Evolutionary conservation across 176 grass and related monocot genomes (phyloP), one percentile per base, ranked within the genome.

Genomic region (Musa beccarii): DNA sequence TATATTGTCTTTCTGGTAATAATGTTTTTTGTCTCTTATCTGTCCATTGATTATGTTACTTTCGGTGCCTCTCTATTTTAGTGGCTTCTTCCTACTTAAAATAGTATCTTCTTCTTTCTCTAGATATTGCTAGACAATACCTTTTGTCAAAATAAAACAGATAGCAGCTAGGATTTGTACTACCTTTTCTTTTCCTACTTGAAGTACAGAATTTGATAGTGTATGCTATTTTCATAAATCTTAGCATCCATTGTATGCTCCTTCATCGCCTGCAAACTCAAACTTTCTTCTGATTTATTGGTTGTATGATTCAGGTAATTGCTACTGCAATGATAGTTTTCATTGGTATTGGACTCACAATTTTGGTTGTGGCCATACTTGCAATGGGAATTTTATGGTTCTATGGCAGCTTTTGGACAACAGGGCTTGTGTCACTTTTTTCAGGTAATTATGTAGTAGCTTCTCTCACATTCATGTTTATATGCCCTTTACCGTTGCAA

Each of bases 381-480:
- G 86, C 84, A 25, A 66, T 84, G 63, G 65, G 85, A 81, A 77
- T 92, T 79, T 87, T 99, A 65, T 99, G 90, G 95, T 49, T 99
- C 59, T 94, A 89, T 86, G 95, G 95, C 83, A 99, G 88, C 79
- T 94, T 99, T 74, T 99, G 95, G 90, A 84, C 52, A 78, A 99
- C 95, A 80, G 84, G 82, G 67, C 49, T 81, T 83, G 75, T 99
- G 53, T 78, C 93, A 74, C 54, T 99, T 92, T 69, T 92, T 81
- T 88, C 88, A 89, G 92, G 92, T 91, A 53, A 49, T 75, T 81
- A 74, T 43, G 79, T 84, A 79, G 43, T 65, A 49, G 78, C 63
- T 59, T 88, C 84, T n/a, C 77, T 82, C 49, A 78, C 70, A 71
- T 82, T 79, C 59, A 24, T 65, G 61, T 11, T 63, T 22, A 11